Evolutionary conservation across 805 yeast species (phyloP).

Genomic region (Priceomyces medius): DNA sequence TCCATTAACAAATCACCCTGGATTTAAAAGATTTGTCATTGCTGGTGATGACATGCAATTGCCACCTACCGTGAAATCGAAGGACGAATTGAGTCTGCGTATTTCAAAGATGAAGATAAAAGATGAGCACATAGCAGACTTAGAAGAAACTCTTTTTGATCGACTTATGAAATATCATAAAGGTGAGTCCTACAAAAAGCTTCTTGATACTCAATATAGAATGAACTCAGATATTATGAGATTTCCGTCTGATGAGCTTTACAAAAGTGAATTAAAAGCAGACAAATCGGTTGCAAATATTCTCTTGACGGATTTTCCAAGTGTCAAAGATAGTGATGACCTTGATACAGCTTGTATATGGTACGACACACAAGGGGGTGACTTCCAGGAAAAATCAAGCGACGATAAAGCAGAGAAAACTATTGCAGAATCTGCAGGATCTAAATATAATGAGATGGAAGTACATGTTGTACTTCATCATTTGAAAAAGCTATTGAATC

Average conservation of each 20-base stretch:
- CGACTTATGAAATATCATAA: slow-evolving; percentile 52
- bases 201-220: slow-evolving; percentile 80
- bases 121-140: slow-evolving; percentile 38
- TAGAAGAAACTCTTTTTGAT: slow-evolving; percentile 78
- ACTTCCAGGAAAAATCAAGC: slow-evolving; percentile 56
- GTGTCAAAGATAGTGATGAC: slow-evolving; percentile 50
- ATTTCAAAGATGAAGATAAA: slow-evolving; percentile 22
- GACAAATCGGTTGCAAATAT: slow-evolving; percentile 55
- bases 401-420: slow-evolving; percentile 31
- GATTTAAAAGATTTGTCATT: slow-evolving; percentile 58
- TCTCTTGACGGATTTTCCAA: slow-evolving; percentile 50
- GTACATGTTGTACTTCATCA: slow-evolving; percentile 60
- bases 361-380: slow-evolving; percentile 94
- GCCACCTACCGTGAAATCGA: slow-evolving; percentile 82
- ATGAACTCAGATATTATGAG: slow-evolving; percentile 80
- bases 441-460: slow-evolving; percentile 80
- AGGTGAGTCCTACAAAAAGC: slow-evolving; percentile 47
- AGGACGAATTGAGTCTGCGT: slow-evolving; percentile 18
- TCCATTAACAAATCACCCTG: slow-evolving; percentile 68
- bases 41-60: slow-evolving; percentile 95
- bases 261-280: slow-evolving; percentile 62
- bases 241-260: slow-evolving; percentile 69
- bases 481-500: slow-evolving; percentile 45
- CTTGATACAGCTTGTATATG: slow-evolving; percentile 61
- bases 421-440: slow-evolving; percentile 30